phyloP scores from a whole-genome alignment of 768 basidiomycete genomes.

The Cubamyces sp. region DNA sequence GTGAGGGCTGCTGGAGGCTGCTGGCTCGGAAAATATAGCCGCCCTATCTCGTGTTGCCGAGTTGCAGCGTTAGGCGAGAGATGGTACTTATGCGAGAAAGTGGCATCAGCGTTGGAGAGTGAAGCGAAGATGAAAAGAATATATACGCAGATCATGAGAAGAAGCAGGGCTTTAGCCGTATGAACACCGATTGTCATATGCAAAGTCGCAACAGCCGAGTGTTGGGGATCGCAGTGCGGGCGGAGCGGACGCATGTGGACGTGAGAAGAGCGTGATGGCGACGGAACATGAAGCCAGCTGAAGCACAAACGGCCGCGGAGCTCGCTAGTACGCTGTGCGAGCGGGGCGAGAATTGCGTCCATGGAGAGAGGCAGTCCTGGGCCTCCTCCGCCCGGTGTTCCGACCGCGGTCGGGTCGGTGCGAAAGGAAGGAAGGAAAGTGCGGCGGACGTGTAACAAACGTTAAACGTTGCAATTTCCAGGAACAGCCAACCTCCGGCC shows the following conservation, averaged over 20 bases:
- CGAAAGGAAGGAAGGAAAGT: neutral
- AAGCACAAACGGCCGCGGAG: too few relatives aligned
- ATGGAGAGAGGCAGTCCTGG: neutral
- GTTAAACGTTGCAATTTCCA: neutral
- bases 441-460: neutral
- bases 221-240: neutral
- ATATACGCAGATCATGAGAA: too few relatives aligned
- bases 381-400: neutral
- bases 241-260: neutral
- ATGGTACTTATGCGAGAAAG: too few relatives aligned
- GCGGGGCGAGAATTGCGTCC: neutral
- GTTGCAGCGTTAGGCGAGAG: too few relatives aligned
- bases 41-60: too few relatives aligned
- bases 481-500: too few relatives aligned
- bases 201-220: neutral
- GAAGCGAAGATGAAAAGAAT: too few relatives aligned
- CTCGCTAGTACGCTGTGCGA: neutral
- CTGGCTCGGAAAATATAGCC: too few relatives aligned
- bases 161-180: too few relatives aligned
- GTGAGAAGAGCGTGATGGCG: constrained; percentile 1
- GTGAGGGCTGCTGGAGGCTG: too few relatives aligned
- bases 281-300: too few relatives aligned
- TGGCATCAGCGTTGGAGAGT: too few relatives aligned
- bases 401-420: constrained; percentile 8
- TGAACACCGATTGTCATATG: neutral